Percentiles rank a stretch among this genome's conserved stretches.
Evolutionary conservation across 345 rosid genomes (phyloP).

Genomic region (Draba incana): DNA sequence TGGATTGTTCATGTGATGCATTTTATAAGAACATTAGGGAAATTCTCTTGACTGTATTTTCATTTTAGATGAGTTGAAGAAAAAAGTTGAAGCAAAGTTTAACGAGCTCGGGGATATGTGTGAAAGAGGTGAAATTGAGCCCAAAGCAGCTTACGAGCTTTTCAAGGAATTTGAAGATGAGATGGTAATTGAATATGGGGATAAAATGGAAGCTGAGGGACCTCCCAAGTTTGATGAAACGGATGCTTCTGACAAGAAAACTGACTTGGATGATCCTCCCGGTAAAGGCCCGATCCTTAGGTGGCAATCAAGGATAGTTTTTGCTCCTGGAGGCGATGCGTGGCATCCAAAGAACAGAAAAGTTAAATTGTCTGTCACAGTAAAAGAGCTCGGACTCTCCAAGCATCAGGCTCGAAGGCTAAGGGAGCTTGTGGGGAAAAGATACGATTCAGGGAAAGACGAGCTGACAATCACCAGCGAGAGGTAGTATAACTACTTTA

Average conservation of each 20-base stretch:
- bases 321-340: conserved; percentile 95
- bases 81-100: conserved; percentile 73
- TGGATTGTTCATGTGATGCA: conserved; percentile 18
- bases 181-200: conserved; percentile 69
- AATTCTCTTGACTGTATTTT: conserved; percentile 24
- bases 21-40: conserved; percentile 1
- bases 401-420: conserved; percentile 74
- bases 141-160: conserved; percentile 78
- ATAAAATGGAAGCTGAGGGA: conserved; percentile 65
- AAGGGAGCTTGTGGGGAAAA: conserved; percentile 80
- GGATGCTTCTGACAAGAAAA: conserved; percentile 52
- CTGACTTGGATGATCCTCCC: conserved; percentile 72
- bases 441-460: conserved; percentile 93
- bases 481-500: conserved; percentile 53
- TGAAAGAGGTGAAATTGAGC: conserved; percentile 74
- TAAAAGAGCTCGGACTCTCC: conserved; percentile 93
- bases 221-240: conserved; percentile 63
- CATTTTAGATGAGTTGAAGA: conserved; percentile 75
- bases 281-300: conserved; percentile 91
- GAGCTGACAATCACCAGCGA: conserved; percentile 95
- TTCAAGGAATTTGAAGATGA: conserved; percentile 91
- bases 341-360: conserved; percentile 99
- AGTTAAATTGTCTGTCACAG: conserved; percentile 89
- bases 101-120: conserved; percentile 88
- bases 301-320: conserved; percentile 86